These are phyloP conservation scores for Aphanocladium album DNA, from an alignment of 2,329 filamentous ascomycete genomes.

Conservation along the genomic window DNA sequence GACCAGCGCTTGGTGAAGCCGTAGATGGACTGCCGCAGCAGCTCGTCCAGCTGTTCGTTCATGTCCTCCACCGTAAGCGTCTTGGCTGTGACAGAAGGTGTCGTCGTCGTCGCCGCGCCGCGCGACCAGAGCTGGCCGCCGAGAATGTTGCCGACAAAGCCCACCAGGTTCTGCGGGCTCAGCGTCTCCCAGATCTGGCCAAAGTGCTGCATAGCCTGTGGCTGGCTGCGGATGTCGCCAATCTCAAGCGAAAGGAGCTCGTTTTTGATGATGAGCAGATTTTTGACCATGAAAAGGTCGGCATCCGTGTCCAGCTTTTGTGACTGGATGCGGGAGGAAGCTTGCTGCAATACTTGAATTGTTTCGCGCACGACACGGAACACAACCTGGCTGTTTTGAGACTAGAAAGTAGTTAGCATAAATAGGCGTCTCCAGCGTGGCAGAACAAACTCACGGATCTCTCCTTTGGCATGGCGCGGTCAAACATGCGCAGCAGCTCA, in stretches of 20 bases:
- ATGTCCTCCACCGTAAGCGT: slow-evolving; percentile 50
- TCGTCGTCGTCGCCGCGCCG: slow-evolving; percentile 15
- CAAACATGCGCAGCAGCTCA: slow-evolving; percentile 56
- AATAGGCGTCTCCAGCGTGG: no score
- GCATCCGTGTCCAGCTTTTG: slow-evolving; percentile 61
- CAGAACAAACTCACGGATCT: slow-evolving; percentile 46
- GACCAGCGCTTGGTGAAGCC: slow-evolving; percentile 59
- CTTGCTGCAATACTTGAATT: slow-evolving; percentile 74
- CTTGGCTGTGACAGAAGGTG: slow-evolving; percentile 31
- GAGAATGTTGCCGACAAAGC: slow-evolving; percentile 55
- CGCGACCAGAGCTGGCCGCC: slow-evolving; percentile 48
- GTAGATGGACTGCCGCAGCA: slow-evolving; percentile 58
- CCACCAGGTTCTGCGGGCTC: slow-evolving; percentile 52
- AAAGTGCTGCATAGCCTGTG: slow-evolving; percentile 53
- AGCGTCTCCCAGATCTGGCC: slow-evolving; percentile 61
- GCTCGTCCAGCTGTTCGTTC: slow-evolving; percentile 59
- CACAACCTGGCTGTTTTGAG: slow-evolving; percentile 49
- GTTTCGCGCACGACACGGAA: slow-evolving; percentile 82
- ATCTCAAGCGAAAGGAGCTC: slow-evolving; percentile 96
- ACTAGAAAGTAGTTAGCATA: slow-evolving; percentile 19
- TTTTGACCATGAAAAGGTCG: slow-evolving; percentile 90
- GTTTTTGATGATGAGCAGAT: slow-evolving; percentile 91
- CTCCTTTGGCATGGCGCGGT: slow-evolving; percentile 60
- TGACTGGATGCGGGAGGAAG: slow-evolving; percentile 64
- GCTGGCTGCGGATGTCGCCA: slow-evolving; percentile 55